Evolutionary conservation across 1,284 basidiomycete species (phyloP).

Genomic region (Boletus semigastroideus): DNA sequence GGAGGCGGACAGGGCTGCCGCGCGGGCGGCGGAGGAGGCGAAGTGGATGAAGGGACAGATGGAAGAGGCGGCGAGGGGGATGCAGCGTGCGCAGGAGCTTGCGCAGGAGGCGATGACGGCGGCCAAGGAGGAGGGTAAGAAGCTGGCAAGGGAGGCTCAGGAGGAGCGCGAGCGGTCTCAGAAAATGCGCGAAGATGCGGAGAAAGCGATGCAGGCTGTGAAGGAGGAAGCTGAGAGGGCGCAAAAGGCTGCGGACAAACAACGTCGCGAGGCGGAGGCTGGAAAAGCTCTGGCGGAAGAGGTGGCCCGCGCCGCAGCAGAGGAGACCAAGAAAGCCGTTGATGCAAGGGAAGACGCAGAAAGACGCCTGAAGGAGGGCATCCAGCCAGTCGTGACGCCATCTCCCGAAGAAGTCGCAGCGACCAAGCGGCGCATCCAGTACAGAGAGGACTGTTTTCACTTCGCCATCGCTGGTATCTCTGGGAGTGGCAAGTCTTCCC

Average conservation of each 20-base stretch:
- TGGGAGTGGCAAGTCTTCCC: constrained; percentile 22
- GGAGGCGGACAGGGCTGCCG: not conserved
- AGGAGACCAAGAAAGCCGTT: constrained; percentile 2
- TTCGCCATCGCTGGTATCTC: constrained; percentile 16
- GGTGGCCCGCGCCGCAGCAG: constrained; percentile 1
- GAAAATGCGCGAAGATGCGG: constrained; percentile 12
- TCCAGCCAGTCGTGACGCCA: constrained; percentile 9
- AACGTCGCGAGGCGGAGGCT: constrained; percentile 9
- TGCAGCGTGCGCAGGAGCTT: not conserved
- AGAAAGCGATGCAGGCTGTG: constrained; percentile 3
- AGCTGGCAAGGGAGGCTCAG: constrained; percentile 6
- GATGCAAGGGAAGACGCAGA: constrained; percentile 8
- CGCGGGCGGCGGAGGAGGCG: not conserved
- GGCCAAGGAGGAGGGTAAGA: not conserved
- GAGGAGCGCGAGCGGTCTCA: constrained; percentile 9
- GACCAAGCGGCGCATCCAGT: constrained; percentile 7
- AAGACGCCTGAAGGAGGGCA: constrained; percentile 7
- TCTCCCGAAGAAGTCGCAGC: constrained; percentile 4
- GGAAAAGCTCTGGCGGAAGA: constrained; percentile 9
- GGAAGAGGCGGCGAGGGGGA: not conserved
- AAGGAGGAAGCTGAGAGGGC: constrained; percentile 6
- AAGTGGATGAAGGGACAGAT: not conserved
- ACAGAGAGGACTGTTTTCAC: constrained; percentile 15
- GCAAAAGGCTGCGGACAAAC: constrained; percentile 3
- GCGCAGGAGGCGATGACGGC: not conserved